Evolutionary conservation across 129 eudicot species (phyloP).

Genomic region (Deinandra increscens): DNA sequence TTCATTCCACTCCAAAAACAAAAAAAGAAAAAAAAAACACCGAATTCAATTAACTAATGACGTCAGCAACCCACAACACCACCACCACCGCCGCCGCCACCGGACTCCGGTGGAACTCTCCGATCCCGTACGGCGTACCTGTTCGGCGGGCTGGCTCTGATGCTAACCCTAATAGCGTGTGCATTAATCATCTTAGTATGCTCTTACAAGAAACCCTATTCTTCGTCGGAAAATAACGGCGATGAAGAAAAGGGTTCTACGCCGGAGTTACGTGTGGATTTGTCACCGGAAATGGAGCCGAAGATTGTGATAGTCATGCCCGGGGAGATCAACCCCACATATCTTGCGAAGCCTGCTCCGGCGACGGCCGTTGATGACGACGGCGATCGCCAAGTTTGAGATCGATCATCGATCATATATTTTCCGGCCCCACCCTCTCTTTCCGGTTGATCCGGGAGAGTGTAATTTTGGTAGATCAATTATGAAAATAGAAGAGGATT

Average conservation of each 20-base stretch:
- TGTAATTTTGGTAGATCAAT: slow-evolving; percentile 7
- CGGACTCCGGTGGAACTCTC: slow-evolving; percentile 53
- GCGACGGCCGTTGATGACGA: slow-evolving; percentile 12
- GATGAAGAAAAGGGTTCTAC: slow-evolving; percentile 24
- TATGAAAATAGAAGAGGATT: not conserved
- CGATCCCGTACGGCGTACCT: slow-evolving; percentile 58
- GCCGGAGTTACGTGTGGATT: slow-evolving; percentile 29
- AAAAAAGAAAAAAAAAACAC: not conserved
- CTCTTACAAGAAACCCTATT: slow-evolving; percentile 35
- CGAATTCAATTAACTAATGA: no score
- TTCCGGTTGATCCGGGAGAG: slow-evolving; percentile 3
- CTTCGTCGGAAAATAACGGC: slow-evolving; percentile 16
- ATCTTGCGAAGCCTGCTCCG: slow-evolving; percentile 56
- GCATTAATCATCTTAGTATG: slow-evolving; percentile 62
- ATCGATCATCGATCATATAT: no score
- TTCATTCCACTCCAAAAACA: slow-evolving; percentile 20
- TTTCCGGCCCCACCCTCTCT: not conserved
- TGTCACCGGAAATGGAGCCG: slow-evolving; percentile 53
- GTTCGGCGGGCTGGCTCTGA: slow-evolving; percentile 50
- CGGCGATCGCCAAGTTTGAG: slow-evolving; percentile 34
- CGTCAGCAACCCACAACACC: slow-evolving; percentile 28
- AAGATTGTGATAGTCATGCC: slow-evolving; percentile 65
- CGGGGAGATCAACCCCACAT: slow-evolving; percentile 60
- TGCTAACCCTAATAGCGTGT: slow-evolving; percentile 46
- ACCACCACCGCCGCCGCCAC: slow-evolving; percentile 28